A percentile compares a stretch with the other conserved stretches of the same genome.
Conservation (phyloP, 148 eudicot genomes). For the Vaccinium darrowii region DNA sequence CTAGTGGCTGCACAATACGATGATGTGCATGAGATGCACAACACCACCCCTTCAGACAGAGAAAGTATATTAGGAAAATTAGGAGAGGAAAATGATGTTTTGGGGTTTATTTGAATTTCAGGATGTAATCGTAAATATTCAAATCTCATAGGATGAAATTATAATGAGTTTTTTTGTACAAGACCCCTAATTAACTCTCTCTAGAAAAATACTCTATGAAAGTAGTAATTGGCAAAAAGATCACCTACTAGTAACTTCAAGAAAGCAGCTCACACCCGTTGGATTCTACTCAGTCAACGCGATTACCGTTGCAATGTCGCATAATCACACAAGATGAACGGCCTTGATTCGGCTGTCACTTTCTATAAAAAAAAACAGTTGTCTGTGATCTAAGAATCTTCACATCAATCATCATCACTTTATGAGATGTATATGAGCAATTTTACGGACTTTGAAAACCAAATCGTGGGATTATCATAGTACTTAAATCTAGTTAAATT, state of each 20-base stretch:
- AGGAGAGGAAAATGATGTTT: no score
- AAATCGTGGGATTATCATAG: neutral
- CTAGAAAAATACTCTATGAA: no score
- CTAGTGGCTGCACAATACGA: no score
- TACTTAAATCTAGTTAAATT: no score
- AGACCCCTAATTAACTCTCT: no score
- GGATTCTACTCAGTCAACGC: neutral
- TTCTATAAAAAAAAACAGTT: neutral
- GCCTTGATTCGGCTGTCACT: constrained; percentile 28
- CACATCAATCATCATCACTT: neutral
- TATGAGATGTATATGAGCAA: neutral
- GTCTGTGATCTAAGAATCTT: neutral
- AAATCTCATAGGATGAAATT: no score
- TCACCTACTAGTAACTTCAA: neutral
- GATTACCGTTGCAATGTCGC: neutral
- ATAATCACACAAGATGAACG: neutral
- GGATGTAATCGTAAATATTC: no score
- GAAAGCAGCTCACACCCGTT: neutral
- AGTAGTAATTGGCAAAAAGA: neutral
- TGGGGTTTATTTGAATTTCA: no score
- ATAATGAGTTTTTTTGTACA: no score
- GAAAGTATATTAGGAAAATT: no score
- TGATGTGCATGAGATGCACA: no score
- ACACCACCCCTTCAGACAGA: no score
- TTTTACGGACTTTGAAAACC: neutral